Percentiles rank a stretch among this genome's conserved stretches.
phyloP scores from a whole-genome alignment of 495 filamentous ascomycete species.

The Hypoxylon lienhwacheense region DNA sequence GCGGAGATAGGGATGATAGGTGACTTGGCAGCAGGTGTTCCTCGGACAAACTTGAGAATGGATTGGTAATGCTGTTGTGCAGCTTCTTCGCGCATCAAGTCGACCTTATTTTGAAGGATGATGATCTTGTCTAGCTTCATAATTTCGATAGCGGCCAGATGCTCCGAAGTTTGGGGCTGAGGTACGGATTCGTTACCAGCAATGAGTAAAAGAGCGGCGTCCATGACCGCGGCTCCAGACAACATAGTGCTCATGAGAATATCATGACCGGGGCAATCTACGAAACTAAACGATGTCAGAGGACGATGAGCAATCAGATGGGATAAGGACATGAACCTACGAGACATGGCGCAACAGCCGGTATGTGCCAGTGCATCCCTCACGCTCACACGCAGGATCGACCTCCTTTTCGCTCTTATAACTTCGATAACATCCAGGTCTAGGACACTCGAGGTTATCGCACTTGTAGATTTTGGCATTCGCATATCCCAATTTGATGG shows the following conservation, averaged over 20 bases:
- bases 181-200: constrained; percentile 99
- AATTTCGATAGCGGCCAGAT: constrained; percentile 97
- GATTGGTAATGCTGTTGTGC: constrained; percentile 92
- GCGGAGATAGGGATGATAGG: constrained; percentile 98
- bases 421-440: constrained; percentile 94
- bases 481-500: constrained; percentile 98
- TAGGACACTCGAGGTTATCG: constrained; percentile 83
- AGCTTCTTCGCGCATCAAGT: constrained; percentile 91
- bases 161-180: constrained; percentile 98
- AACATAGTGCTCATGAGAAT: constrained; percentile 99
- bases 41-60: constrained; percentile 95
- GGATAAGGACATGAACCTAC: constrained; percentile 53
- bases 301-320: not conserved
- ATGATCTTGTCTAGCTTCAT: constrained; percentile 76
- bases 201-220: constrained; percentile 92
- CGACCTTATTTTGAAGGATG: constrained; percentile 99
- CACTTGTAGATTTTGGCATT: constrained; percentile 99
- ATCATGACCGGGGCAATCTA: constrained; percentile 99
- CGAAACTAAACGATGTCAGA: constrained; percentile 64
- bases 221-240: constrained; percentile 99
- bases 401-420: constrained; percentile 98
- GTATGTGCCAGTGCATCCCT: constrained; percentile 85
- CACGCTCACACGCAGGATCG: constrained; percentile 90
- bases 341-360: constrained; percentile 83
- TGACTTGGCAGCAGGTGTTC: constrained; percentile 92